Evolutionary conservation across 1,284 basidiomycete species (phyloP).

Genomic region (Rhodotorula sp.): DNA sequence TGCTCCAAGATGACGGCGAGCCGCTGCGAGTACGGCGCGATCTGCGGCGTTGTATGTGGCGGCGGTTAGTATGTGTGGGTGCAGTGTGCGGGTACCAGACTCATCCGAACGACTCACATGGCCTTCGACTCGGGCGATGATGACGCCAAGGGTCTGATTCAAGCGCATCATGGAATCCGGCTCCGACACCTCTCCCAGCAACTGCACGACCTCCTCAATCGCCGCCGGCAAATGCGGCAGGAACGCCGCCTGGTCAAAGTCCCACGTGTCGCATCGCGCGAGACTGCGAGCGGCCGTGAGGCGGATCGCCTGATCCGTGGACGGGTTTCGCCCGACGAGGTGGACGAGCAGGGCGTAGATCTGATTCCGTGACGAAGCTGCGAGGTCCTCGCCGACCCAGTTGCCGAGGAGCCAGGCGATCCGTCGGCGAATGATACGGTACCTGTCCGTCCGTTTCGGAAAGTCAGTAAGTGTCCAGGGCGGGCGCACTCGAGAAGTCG

Average conservation of each 20-base stretch:
- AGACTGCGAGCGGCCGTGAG: constrained; percentile 41
- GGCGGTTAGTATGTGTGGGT: not conserved
- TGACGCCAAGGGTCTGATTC: constrained; percentile 38
- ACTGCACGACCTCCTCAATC: constrained; percentile 34
- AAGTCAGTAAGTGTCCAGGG: not conserved
- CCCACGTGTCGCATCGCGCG: constrained; percentile 41
- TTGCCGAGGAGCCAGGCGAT: constrained; percentile 44
- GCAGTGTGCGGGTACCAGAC: too few relatives aligned
- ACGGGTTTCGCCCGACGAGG: constrained; percentile 37
- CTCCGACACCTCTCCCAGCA: constrained; percentile 39
- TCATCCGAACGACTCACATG: constrained; percentile 17
- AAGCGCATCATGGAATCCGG: constrained; percentile 39
- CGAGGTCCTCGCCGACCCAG: constrained; percentile 39
- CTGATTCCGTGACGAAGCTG: constrained; percentile 11
- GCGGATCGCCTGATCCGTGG: constrained; percentile 43
- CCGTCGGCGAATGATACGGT: constrained; percentile 41
- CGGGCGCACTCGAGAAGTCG: not conserved
- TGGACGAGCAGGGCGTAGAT: constrained; percentile 43
- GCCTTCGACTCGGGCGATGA: constrained; percentile 39
- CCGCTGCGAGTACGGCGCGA: constrained; percentile 37
- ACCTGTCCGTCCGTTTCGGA: constrained; percentile 12
- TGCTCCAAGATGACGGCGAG: constrained; percentile 38
- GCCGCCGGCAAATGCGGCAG: constrained; percentile 36
- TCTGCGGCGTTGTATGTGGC: constrained; percentile 16
- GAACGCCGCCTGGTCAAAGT: constrained; percentile 39